These are phyloP conservation scores for Diaporthe ilicicola DNA, from an alignment of 2,329 filamentous ascomycete species.

Conservation along the genomic window DNA sequence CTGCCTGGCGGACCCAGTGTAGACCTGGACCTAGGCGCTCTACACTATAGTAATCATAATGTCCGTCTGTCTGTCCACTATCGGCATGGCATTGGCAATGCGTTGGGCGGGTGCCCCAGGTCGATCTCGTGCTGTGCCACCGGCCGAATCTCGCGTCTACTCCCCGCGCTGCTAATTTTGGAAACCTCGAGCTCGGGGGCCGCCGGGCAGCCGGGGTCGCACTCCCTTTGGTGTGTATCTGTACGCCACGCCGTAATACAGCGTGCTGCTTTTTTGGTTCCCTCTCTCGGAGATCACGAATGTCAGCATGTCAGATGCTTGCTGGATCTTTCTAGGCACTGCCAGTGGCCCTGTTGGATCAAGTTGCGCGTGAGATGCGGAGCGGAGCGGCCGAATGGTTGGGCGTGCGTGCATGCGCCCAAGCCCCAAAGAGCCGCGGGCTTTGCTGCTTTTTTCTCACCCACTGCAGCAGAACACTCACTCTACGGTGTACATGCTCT, in stretches of 20 bases:
- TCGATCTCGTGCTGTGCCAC: slow-evolving; percentile 22
- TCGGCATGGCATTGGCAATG: neutral
- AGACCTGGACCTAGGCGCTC: too few species aligned
- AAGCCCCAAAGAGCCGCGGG: neutral
- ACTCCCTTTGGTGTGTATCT: neutral
- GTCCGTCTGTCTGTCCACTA: neutral
- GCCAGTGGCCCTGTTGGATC: neutral
- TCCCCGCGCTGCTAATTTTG: slow-evolving; percentile 16
- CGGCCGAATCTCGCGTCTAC: slow-evolving; percentile 13
- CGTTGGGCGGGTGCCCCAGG: neutral
- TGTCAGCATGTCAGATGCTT: neutral
- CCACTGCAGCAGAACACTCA: neutral
- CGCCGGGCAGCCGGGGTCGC: neutral
- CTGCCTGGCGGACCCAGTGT: too few species aligned
- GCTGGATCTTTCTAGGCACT: too few species aligned
- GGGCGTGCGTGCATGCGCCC: neutral
- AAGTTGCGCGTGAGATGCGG: slow-evolving; percentile 1
- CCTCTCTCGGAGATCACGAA: neutral
- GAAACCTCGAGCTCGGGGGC: slow-evolving; percentile 11
- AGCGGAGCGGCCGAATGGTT: slow-evolving; percentile 16
- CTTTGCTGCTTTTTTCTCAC: neutral
- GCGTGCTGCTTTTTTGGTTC: neutral
- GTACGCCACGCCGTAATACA: neutral
- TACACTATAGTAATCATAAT: too few species aligned
- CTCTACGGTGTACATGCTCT: neutral